Percentiles rank a stretch among this genome's conserved stretches.
Conservation (phyloP, 2,329 filamentous ascomycete genomes). For the Claviceps spartinae region DNA sequence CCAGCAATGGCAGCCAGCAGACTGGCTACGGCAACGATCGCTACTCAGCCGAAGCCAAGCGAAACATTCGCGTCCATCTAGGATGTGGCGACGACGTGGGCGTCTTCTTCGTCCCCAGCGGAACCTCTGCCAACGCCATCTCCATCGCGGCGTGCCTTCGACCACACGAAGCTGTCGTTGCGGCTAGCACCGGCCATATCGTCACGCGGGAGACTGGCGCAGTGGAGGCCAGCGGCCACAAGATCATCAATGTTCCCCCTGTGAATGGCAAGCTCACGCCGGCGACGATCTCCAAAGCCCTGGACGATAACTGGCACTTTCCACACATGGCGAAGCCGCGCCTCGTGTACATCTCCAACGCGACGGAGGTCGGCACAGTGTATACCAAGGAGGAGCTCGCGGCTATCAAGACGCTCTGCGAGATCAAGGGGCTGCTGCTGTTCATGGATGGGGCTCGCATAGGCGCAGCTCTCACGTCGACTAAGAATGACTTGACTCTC, state of each 20-base stretch:
- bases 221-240: constrained; percentile 36
- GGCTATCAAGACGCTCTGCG: constrained; percentile 29
- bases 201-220: constrained; percentile 36
- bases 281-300: constrained; percentile 23
- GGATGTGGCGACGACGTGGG: constrained; percentile 27
- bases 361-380: constrained; percentile 35
- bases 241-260: constrained; percentile 34
- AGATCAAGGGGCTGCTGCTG: constrained; percentile 25
- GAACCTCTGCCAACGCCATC: constrained; percentile 37
- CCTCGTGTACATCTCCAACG: constrained; percentile 38
- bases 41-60: constrained; percentile 27
- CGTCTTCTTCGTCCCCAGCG: constrained; percentile 37
- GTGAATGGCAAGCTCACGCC: constrained; percentile 34
- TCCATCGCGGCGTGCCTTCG: constrained; percentile 36
- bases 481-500: constrained; percentile 28
- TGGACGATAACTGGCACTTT: constrained; percentile 35
- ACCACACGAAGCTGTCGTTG: constrained; percentile 37
- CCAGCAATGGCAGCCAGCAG: constrained; percentile 31
- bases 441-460: constrained; percentile 36
- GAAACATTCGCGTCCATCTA: constrained; percentile 25
- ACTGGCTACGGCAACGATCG: constrained; percentile 32
- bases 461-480: constrained; percentile 27
- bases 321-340: constrained; percentile 37
- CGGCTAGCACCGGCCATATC: constrained; percentile 34
- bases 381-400: constrained; percentile 29